Evolutionary conservation across 2,329 filamentous ascomycete species (phyloP).

Genomic region (Sporothrix pallida): DNA sequence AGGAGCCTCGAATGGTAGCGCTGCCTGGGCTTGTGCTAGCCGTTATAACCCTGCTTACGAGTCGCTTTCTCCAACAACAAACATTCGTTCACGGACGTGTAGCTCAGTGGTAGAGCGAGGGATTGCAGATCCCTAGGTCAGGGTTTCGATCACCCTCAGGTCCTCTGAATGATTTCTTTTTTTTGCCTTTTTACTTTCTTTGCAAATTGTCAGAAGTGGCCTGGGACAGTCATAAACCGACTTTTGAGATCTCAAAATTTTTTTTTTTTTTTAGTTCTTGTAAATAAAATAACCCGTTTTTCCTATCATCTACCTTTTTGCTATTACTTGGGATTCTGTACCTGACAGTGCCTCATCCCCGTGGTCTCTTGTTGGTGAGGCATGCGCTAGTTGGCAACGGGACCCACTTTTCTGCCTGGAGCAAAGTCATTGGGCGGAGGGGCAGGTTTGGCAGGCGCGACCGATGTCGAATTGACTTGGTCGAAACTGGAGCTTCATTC

Average conservation of each 20-base stretch:
- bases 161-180: constrained; percentile 31
- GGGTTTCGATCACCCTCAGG: constrained; percentile 36
- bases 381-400: background rate
- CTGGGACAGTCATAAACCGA: background rate
- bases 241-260: background rate
- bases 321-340: background rate
- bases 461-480: background rate
- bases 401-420: constrained; percentile 25
- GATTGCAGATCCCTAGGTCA: constrained; percentile 37
- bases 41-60: background rate
- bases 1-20: background rate
- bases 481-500: constrained; percentile 13
- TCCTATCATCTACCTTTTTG: background rate
- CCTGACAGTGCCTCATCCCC: too few relatives aligned
- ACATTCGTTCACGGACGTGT: constrained; percentile 32
- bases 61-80: background rate
- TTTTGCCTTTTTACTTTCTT: constrained; percentile 7
- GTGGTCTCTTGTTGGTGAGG: background rate
- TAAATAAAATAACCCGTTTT: background rate
- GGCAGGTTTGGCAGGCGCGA: constrained; percentile 28
- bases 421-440: constrained; percentile 17
- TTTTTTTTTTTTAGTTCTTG: background rate
- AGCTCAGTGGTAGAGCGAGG: constrained; percentile 37
- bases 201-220: background rate
- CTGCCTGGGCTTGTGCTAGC: background rate